phyloP scores from a whole-genome alignment of 1,284 basidiomycete genomes.

The Trichosporon ovoides region DNA sequence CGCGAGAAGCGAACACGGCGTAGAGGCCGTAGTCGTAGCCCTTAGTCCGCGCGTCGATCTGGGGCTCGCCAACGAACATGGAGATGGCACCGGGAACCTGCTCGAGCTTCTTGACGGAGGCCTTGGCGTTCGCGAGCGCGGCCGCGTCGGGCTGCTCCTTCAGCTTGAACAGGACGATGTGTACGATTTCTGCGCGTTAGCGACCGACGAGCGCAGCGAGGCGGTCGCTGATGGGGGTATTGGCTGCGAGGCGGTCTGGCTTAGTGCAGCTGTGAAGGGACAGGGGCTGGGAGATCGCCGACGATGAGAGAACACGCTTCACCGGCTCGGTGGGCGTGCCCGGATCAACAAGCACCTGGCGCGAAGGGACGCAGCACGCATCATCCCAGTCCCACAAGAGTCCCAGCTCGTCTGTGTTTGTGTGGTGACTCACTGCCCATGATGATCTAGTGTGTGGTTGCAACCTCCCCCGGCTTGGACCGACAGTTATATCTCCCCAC shows the following conservation, averaged over 20 bases:
- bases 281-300: too few species aligned
- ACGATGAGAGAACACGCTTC: too few species aligned
- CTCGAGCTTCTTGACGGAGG: constrained; percentile 35
- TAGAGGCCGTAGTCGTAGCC: constrained; percentile 48
- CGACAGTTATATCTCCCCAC: too few species aligned
- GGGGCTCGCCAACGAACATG: constrained; percentile 39
- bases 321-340: too few species aligned
- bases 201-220: too few species aligned
- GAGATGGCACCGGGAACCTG: constrained; percentile 34
- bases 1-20: constrained; percentile 39
- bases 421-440: constrained; percentile 19
- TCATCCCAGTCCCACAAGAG: background rate
- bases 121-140: constrained; percentile 27
- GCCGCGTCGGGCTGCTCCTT: constrained; percentile 28
- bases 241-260: too few species aligned
- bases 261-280: too few species aligned
- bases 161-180: constrained; percentile 48
- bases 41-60: constrained; percentile 43
- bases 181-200: constrained; percentile 37
- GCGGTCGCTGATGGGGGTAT: too few species aligned
- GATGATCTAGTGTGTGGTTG: constrained; percentile 10
- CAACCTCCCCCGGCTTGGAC: too few species aligned
- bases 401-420: too few species aligned
- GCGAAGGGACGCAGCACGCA: background rate
- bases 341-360: too few species aligned